Evolutionary conservation across 164 flowering plant genomes (phyloP).

Genomic region (Chloranthus sessilifolius): DNA sequence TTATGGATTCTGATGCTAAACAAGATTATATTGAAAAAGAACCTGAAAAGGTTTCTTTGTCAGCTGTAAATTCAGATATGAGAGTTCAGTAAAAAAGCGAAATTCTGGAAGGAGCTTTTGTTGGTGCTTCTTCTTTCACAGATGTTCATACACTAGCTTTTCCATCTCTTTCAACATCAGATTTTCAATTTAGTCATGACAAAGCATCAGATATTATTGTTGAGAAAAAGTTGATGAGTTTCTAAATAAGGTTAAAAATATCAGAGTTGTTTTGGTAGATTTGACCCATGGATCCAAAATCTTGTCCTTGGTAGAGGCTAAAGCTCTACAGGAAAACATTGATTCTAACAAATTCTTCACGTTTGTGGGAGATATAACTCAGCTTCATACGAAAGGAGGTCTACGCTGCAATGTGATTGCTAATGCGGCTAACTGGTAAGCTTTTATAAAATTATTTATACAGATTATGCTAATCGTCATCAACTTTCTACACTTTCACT

Average conservation of each 20-base stretch:
- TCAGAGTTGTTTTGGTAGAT: slow-evolving; percentile 80
- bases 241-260: slow-evolving; percentile 42
- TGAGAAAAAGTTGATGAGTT: slow-evolving; percentile 72
- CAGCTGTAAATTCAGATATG: slow-evolving; percentile 6
- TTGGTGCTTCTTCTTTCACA: slow-evolving; percentile 13
- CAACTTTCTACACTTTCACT: no score
- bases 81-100: slow-evolving; percentile 17
- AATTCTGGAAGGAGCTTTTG: slow-evolving; percentile 4
- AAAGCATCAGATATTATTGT: slow-evolving; percentile 89
- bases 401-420: slow-evolving; percentile 78
- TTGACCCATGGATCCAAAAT: slow-evolving; percentile 66
- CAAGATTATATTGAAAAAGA: slow-evolving; percentile 16
- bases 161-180: slow-evolving; percentile 93
- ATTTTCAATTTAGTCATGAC: slow-evolving; percentile 72
- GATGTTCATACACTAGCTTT: slow-evolving; percentile 71
- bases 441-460: slow-evolving; percentile 1
- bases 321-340: slow-evolving; percentile 55
- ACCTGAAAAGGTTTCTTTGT: slow-evolving; percentile 5
- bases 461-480: no score
- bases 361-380: slow-evolving; percentile 85
- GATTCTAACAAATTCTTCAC: slow-evolving; percentile 62
- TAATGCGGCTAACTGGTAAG: slow-evolving; percentile 96
- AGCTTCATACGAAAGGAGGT: slow-evolving; percentile 54
- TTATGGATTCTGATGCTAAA: slow-evolving; percentile 15
- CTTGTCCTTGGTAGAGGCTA: slow-evolving; percentile 62